phyloP scores from a whole-genome alignment of 768 basidiomycete species.

The Podaxis rugospora region DNA sequence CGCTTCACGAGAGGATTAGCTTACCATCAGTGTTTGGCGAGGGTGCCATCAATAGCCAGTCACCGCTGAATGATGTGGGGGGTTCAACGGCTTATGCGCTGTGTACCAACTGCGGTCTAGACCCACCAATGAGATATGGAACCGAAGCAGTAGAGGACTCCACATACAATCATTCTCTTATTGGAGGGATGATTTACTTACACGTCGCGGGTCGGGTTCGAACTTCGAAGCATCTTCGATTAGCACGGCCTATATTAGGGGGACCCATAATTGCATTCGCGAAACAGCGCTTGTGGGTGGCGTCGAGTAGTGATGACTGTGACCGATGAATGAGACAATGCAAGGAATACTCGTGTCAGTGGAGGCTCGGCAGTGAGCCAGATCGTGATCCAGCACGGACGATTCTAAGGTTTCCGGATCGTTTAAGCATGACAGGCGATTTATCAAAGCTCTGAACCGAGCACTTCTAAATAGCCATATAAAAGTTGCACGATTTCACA shows the following conservation, averaged over 20 bases:
- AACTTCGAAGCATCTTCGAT: conserved; percentile 8
- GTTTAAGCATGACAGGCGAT: conserved; percentile 6
- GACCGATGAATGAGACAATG: not conserved
- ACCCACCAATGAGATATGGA: not conserved
- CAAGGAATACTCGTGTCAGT: not conserved
- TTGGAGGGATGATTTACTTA: conserved; percentile 1
- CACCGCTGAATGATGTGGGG: not conserved
- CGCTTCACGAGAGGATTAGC: not conserved
- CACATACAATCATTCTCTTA: conserved; percentile 8
- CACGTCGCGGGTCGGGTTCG: conserved; percentile 8
- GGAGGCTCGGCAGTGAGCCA: not conserved
- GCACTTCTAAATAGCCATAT: not conserved
- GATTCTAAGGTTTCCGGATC: not conserved
- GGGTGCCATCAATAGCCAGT: not conserved
- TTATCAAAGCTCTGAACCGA: conserved; percentile 8
- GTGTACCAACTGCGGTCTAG: not conserved
- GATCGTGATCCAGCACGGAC: conserved; percentile 1
- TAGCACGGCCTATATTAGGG: not conserved
- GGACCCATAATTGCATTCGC: not conserved
- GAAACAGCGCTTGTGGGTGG: not conserved
- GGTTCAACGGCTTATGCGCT: not conserved
- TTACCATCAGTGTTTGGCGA: not conserved
- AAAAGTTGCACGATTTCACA: not conserved
- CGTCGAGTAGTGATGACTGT: not conserved
- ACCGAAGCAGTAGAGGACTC: not conserved